phyloP scores from a whole-genome alignment of 1,284 basidiomycete species.

The Rhodotorula sp. region DNA sequence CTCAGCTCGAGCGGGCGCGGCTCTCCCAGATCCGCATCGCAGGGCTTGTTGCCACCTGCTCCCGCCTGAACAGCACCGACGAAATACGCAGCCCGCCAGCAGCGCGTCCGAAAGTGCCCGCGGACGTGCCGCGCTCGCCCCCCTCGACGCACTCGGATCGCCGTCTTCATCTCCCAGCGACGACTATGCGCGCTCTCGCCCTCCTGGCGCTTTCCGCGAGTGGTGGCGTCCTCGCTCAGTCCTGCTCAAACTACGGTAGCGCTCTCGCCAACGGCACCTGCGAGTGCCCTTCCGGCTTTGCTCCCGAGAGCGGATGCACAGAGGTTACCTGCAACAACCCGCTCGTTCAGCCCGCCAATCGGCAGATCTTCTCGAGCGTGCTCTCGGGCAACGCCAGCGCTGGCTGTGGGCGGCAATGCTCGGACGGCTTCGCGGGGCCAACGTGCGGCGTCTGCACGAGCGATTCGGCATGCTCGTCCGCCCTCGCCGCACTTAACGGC shows the following conservation, averaged over 20 bases:
- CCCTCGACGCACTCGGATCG: no score
- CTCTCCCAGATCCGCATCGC: no score
- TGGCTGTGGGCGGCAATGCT: slow-evolving; percentile 40
- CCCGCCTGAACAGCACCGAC: not conserved
- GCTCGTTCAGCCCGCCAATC: slow-evolving; percentile 16
- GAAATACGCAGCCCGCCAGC: not conserved
- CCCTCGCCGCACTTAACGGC: slow-evolving; percentile 1
- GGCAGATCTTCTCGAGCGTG: slow-evolving; percentile 27
- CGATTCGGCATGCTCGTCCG: slow-evolving; percentile 31
- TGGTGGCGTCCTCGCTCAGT: not conserved
- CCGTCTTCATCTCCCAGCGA: not conserved
- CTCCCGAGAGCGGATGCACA: slow-evolving; percentile 19
- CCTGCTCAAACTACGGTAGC: slow-evolving; percentile 27
- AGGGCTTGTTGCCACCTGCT: no score
- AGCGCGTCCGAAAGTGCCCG: no score
- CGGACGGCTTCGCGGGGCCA: slow-evolving; percentile 41
- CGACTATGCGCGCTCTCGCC: not conserved
- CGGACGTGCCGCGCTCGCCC: not conserved
- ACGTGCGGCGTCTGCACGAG: slow-evolving; percentile 40
- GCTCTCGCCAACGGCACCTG: slow-evolving; percentile 25
- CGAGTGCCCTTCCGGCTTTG: slow-evolving; percentile 33
- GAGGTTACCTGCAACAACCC: slow-evolving; percentile 38
- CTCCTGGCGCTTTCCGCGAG: not conserved
- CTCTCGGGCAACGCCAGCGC: slow-evolving; percentile 20
- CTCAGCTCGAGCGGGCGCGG: no score